These are phyloP conservation scores for Priceomyces medius DNA, from an alignment of 805 yeast genomes.

Conservation along the genomic window DNA sequence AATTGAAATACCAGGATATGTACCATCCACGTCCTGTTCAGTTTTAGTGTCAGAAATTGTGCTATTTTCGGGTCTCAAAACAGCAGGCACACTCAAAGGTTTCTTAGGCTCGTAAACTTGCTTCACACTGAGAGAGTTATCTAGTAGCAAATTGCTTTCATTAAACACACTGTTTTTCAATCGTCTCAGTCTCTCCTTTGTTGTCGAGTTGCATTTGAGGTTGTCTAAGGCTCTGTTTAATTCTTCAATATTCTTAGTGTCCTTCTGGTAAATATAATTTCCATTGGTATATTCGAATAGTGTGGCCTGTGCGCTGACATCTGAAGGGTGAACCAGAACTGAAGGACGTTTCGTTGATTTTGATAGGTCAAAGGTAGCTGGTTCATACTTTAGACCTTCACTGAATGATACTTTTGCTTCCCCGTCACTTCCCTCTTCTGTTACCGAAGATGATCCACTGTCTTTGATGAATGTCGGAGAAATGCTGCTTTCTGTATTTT, in stretches of 20 bases:
- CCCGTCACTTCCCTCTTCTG: constrained; percentile 1
- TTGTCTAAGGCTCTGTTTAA: constrained; percentile 21
- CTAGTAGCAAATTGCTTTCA: constrained; percentile 2
- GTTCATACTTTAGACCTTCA: constrained; percentile 26
- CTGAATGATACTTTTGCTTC: constrained; percentile 5
- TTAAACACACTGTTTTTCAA: constrained; percentile 4
- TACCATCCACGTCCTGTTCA: constrained; percentile 1
- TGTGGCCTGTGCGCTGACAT: constrained; percentile 7
- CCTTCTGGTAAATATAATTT: constrained; percentile 22
- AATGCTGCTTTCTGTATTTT: neutral
- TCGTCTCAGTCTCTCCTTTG: constrained; percentile 13
- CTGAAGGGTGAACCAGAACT: constrained; percentile 13
- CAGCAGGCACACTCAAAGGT: constrained; percentile 53
- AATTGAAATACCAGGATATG: neutral
- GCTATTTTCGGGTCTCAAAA: constrained; percentile 40
- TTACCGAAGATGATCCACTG: constrained; percentile 1
- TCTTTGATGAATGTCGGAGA: neutral
- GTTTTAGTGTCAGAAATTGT: neutral
- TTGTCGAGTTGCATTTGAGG: constrained; percentile 20
- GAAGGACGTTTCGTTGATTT: constrained; percentile 39
- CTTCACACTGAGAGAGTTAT: constrained; percentile 17
- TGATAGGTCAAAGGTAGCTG: constrained; percentile 48
- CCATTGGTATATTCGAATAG: constrained; percentile 18
- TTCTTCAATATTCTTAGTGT: constrained; percentile 15
- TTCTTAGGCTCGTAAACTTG: constrained; percentile 49